Base-by-base conservation (phyloP, 164 flowering plant species). In the Vitis labrusca region DNA sequence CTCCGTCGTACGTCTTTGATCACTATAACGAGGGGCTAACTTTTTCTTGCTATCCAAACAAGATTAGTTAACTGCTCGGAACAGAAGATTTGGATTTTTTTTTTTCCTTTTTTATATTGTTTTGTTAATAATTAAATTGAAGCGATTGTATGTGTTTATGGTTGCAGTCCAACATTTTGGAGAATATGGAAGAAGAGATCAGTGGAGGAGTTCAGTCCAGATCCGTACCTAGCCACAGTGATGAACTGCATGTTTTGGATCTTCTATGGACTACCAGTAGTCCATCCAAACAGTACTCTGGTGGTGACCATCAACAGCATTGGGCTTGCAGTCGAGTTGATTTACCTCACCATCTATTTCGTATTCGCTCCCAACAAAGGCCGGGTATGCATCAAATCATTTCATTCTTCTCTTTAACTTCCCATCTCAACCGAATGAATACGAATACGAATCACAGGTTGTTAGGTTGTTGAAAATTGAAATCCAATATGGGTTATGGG, bases 271-370 rank as follows among this genome's bases (percentile, higher is more conserved):
- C 4, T 80, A 48, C 85, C 87, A 0, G 6, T 80, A 2, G 84
- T 85, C 49, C 77, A 69, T 29, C 85, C 86, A 0, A 70, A 85
- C 70, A 88, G 83, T 74, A 68, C 68, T 17, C 82, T 88, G 1
- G 89, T 88, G 1, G 32, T 77, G 67, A 85, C 89, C 61, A 88
- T 86, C 72, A 88, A 88, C 27, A 50, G 74, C 51, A 59, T 79
- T 32, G 91, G 91, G 0, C 81, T 88, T 9, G 73, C 32, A 2
- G 2, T 88, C 8, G 84, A 85, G 74, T 7, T 79, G 8, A 15
- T 68, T 68, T 88, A 84, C 51, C 54, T 84, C 12, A 3, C 72
- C 64, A 73, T 85, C 1, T 88, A 75, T 80, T 54, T 72, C 63
- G 8, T 27, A 55, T 84, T 70, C 64, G 57, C 74, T 37, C 11